Conservation (phyloP, 768 basidiomycete species). For the Lactarius indigo region DNA sequence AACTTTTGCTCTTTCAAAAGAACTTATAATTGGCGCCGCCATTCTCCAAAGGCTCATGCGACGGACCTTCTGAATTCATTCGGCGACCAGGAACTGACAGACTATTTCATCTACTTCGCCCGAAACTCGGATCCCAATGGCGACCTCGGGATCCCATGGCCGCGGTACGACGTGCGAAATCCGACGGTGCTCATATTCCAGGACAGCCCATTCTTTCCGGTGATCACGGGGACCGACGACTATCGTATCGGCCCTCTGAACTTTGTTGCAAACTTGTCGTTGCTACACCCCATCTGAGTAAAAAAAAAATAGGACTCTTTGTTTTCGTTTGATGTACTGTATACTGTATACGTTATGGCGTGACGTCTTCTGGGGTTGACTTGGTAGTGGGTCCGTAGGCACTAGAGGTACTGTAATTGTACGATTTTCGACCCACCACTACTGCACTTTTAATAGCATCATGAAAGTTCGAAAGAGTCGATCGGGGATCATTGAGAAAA, state of each 20-base stretch:
- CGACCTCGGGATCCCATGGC: not conserved
- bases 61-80: constrained; percentile 16
- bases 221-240: constrained; percentile 3
- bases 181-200: constrained; percentile 11
- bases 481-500: not conserved
- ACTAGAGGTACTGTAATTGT: not conserved
- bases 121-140: constrained; percentile 14
- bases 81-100: not conserved
- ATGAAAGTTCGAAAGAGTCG: not conserved
- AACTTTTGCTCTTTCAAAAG: not conserved
- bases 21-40: not conserved
- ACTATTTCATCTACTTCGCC: constrained; percentile 16
- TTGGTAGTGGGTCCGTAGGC: not conserved
- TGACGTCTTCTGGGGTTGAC: not conserved
- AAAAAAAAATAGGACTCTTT: not conserved
- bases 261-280: constrained; percentile 14
- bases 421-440: not conserved
- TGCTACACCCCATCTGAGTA: constrained; percentile 16
- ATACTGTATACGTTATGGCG: not conserved
- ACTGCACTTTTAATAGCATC: too few relatives aligned
- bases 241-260: constrained; percentile 12
- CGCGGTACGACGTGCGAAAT: constrained; percentile 3
- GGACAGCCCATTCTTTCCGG: constrained; percentile 3
- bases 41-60: constrained; percentile 6
- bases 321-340: not conserved